Conservation (phyloP, 139 green algal genomes). For the Tetratostichococcus sp. region DNA sequence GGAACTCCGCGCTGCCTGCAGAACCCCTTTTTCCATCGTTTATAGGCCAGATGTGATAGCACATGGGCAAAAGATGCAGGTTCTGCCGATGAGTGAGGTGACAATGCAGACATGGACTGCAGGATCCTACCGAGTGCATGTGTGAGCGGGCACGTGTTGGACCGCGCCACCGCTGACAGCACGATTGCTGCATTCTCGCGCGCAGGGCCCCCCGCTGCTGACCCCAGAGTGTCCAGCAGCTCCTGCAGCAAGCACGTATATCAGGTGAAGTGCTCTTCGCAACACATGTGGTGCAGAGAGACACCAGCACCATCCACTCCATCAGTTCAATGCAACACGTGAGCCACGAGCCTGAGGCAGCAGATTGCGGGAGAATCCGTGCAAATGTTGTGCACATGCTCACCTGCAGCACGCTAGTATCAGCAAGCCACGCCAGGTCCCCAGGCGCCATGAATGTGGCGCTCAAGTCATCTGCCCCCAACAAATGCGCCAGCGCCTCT, state of each 20-base stretch:
- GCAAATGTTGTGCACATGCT: slow-evolving; percentile 49
- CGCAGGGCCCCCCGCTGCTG: slow-evolving; percentile 29
- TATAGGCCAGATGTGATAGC: slow-evolving; percentile 1
- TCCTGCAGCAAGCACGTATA: slow-evolving; percentile 63
- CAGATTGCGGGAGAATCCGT: not conserved
- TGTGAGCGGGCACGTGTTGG: slow-evolving; percentile 64
- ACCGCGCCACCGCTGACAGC: slow-evolving; percentile 73
- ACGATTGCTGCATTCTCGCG: slow-evolving; percentile 82
- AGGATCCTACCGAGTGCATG: slow-evolving; percentile 42
- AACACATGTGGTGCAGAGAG: too few relatives aligned
- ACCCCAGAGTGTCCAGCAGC: slow-evolving; percentile 53
- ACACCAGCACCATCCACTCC: too few relatives aligned
- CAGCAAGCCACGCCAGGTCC: slow-evolving; percentile 62
- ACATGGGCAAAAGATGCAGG: too few relatives aligned
- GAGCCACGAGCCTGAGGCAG: too few relatives aligned
- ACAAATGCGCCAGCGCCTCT: slow-evolving; percentile 78
- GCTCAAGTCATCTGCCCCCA: slow-evolving; percentile 80
- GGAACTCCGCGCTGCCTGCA: slow-evolving; percentile 13
- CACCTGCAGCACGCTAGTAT: slow-evolving; percentile 62
- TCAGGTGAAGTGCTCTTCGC: too few relatives aligned
- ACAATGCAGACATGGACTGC: slow-evolving; percentile 37
- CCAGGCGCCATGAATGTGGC: slow-evolving; percentile 38
- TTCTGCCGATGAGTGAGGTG: too few relatives aligned
- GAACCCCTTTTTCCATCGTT: too few relatives aligned
- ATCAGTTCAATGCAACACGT: too few relatives aligned